A percentile compares a stretch with the other conserved stretches of the same genome.
These are phyloP conservation scores for Gossypium bickii DNA, from an alignment of 345 rosid genomes.

Conservation along the genomic window DNA sequence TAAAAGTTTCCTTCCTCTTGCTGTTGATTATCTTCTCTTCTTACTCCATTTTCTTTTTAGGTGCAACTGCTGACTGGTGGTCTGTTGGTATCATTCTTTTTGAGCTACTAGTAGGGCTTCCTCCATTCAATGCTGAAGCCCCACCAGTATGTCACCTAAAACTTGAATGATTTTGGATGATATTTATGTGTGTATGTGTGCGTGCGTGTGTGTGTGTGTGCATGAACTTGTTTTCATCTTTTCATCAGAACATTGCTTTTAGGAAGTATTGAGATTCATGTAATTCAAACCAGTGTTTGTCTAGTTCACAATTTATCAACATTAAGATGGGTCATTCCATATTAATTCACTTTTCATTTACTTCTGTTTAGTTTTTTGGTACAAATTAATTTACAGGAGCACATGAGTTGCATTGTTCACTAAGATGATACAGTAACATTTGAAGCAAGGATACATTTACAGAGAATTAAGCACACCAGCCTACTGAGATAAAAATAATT, in stretches of 20 bases:
- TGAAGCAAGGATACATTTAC: not conserved
- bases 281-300: not conserved
- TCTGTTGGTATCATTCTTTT: constrained; percentile 90
- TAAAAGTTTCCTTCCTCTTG: not conserved
- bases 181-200: not conserved
- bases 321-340: not conserved
- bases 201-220: not conserved
- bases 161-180: not conserved
- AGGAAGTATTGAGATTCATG: not conserved
- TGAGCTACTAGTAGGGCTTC: constrained; percentile 87
- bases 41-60: constrained; percentile 34
- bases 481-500: not conserved
- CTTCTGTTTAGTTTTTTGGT: not conserved
- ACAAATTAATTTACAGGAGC: not conserved
- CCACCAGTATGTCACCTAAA: constrained; percentile 58
- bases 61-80: constrained; percentile 99
- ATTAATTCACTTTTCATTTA: not conserved
- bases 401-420: not conserved
- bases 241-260: not conserved
- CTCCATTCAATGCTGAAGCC: constrained; percentile 90
- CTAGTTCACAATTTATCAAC: not conserved
- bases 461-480: not conserved
- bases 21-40: constrained; percentile 12
- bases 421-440: constrained; percentile 2
- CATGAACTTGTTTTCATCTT: not conserved